Percentiles rank a stretch among this genome's conserved stretches.
These are phyloP conservation scores for Phialemonium atrogriseum DNA, from an alignment of 2,329 filamentous ascomycete genomes.

Conservation along the genomic window DNA sequence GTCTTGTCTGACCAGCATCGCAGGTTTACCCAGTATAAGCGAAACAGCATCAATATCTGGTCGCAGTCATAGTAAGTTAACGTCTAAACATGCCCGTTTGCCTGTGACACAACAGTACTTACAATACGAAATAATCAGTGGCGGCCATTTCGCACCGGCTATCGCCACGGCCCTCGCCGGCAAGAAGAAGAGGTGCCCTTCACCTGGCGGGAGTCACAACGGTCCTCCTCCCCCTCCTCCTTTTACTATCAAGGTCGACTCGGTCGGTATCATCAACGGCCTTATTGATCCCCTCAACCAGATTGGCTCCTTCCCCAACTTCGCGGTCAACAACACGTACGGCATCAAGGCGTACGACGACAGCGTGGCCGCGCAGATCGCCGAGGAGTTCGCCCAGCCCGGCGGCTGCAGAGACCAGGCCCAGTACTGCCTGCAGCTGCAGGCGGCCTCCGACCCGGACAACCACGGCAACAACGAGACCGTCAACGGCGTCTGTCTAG, in stretches of 20 bases:
- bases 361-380: constrained; percentile 33
- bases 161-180: constrained; percentile 19
- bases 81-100: too few species aligned
- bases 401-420: constrained; percentile 44
- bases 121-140: too few species aligned
- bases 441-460: constrained; percentile 5
- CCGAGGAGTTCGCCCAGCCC: constrained; percentile 31
- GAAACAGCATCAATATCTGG: constrained; percentile 28
- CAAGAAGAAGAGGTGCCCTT: too few species aligned
- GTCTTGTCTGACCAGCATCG: constrained; percentile 1
- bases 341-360: constrained; percentile 42
- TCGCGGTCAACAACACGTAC: constrained; percentile 34
- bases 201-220: too few species aligned
- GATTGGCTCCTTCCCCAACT: constrained; percentile 10
- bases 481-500: constrained; percentile 8
- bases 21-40: constrained; percentile 40
- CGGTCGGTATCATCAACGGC: constrained; percentile 17
- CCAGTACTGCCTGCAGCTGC: constrained; percentile 34
- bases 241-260: constrained; percentile 2
- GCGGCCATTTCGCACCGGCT: constrained; percentile 31
- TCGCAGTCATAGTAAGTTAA: constrained; percentile 22
- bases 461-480: constrained; percentile 9
- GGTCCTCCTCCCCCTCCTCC: too few species aligned
- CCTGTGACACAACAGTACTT: too few species aligned
- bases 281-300: constrained; percentile 16